Percentiles rank a stretch among this genome's conserved stretches.
phyloP scores from a whole-genome alignment of 306 rosid genomes.

The Vicia sativa region DNA sequence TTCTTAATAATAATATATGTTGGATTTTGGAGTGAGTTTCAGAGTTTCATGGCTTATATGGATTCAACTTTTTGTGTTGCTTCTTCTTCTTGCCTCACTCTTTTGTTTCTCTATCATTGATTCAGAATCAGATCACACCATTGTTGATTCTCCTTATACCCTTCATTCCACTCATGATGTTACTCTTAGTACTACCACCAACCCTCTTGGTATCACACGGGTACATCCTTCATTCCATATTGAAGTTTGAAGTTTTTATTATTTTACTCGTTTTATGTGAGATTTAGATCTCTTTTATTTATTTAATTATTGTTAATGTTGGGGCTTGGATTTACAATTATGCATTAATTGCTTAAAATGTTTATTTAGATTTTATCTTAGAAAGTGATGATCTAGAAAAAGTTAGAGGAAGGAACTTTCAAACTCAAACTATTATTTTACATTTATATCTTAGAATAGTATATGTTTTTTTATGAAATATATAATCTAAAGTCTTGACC shows the following conservation, averaged over 20 bases:
- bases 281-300: background rate
- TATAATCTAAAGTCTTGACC: no score
- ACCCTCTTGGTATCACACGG: constrained; percentile 51
- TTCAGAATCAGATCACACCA: constrained; percentile 46
- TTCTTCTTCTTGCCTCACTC: constrained; percentile 61
- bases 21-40: constrained; percentile 64
- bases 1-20: constrained; percentile 39
- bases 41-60: constrained; percentile 73
- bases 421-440: no score
- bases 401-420: no score
- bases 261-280: background rate
- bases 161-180: constrained; percentile 19
- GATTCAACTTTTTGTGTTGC: constrained; percentile 67
- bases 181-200: constrained; percentile 22
- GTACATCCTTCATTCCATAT: constrained; percentile 38
- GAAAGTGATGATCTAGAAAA: no score
- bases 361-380: constrained; percentile 13
- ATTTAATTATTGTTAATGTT: background rate
- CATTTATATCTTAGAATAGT: no score
- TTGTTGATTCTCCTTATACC: constrained; percentile 47
- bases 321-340: background rate
- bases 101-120: constrained; percentile 50
- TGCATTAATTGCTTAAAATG: background rate
- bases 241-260: background rate
- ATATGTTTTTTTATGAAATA: no score